phyloP scores from a whole-genome alignment of 371 early-diverging fungal species.

The Mucor mucedo region DNA sequence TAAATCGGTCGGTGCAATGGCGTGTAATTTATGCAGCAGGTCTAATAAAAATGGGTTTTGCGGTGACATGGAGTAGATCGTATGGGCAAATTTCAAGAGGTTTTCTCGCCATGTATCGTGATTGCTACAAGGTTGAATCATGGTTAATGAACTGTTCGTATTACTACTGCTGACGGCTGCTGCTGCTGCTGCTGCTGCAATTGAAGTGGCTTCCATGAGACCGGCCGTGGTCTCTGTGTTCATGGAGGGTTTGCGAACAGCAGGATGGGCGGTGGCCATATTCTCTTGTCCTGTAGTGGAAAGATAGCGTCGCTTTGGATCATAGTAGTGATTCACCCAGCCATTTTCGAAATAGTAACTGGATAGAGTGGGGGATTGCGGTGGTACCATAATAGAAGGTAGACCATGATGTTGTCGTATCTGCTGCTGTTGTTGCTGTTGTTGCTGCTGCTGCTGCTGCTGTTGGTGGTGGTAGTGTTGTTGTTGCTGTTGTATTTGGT shows the following conservation, averaged over 20 bases:
- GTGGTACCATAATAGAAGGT: slow-evolving; percentile 57
- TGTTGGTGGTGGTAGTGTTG: slow-evolving; percentile 26
- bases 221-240: slow-evolving; percentile 13
- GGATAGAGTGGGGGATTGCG: slow-evolving; percentile 56
- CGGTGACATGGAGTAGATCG: slow-evolving; percentile 63
- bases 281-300: slow-evolving; percentile 33
- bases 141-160: slow-evolving; percentile 2
- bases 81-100: slow-evolving; percentile 70
- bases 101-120: slow-evolving; percentile 64
- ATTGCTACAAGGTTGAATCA: slow-evolving; percentile 9
- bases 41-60: slow-evolving; percentile 56
- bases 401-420: slow-evolving; percentile 9
- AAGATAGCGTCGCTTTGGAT: slow-evolving; percentile 45
- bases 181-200: slow-evolving; percentile 38
- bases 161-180: slow-evolving; percentile 30
- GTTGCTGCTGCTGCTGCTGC: slow-evolving; percentile 11
- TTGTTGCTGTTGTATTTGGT: slow-evolving; percentile 10
- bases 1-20: slow-evolving; percentile 71
- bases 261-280: slow-evolving; percentile 4
- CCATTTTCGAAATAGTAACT: slow-evolving; percentile 56
- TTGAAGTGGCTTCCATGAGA: slow-evolving; percentile 36
- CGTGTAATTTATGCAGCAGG: slow-evolving; percentile 69
- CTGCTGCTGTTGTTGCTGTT: slow-evolving; percentile 9
- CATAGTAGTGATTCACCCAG: slow-evolving; percentile 55
- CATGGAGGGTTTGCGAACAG: neutral